phyloP scores from a whole-genome alignment of 441 rosid species.

The Syzygium syzygioides region DNA sequence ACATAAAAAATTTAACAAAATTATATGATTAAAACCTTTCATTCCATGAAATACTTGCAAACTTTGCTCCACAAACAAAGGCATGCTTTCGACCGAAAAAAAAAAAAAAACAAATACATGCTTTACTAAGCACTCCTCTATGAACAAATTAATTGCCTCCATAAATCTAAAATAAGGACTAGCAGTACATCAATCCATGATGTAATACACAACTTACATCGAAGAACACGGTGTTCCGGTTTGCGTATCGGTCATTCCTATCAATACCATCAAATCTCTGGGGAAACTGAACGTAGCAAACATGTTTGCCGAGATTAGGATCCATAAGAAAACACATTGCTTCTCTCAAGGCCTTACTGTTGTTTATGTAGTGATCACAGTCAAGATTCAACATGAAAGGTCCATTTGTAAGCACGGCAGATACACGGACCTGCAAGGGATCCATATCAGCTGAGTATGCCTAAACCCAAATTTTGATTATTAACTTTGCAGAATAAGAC shows the following conservation, averaged over 20 bases:
- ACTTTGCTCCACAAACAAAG: neutral
- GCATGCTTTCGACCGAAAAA: neutral
- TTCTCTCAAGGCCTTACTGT: conserved; percentile 16
- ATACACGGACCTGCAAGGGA: conserved; percentile 8
- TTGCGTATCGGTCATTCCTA: conserved; percentile 10
- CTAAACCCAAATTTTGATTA: neutral
- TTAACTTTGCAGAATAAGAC: neutral
- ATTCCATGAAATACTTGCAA: neutral
- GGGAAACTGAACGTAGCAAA: conserved; percentile 16
- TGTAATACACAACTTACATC: conserved; percentile 4
- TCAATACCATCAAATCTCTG: conserved; percentile 17
- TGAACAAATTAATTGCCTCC: neutral
- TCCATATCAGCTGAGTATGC: neutral
- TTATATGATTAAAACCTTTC: neutral
- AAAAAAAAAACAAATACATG: neutral
- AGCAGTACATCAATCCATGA: neutral
- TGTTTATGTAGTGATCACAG: conserved; percentile 16
- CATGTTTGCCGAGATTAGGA: conserved; percentile 10
- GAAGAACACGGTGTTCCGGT: conserved; percentile 15
- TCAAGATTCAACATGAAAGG: conserved; percentile 14
- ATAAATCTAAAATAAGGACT: neutral
- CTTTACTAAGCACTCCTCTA: neutral
- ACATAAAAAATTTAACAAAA: neutral
- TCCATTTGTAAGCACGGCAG: conserved; percentile 14
- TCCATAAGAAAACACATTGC: conserved; percentile 17